phyloP scores from a whole-genome alignment of 192 early-diverging fungal genomes.

The Geranomyces michiganensis region DNA sequence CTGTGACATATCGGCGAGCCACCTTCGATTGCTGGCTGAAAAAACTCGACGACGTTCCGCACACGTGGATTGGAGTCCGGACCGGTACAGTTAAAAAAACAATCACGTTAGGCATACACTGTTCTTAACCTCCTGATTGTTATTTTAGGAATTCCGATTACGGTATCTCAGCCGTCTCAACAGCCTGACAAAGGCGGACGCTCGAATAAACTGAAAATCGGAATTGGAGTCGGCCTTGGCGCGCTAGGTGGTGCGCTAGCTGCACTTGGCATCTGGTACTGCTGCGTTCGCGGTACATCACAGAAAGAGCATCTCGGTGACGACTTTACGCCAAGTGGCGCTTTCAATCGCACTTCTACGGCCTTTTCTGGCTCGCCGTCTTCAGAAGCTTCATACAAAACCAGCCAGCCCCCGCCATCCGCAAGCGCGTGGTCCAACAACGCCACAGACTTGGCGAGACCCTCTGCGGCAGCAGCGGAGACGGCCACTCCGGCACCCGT shows the following conservation, averaged over 20 bases:
- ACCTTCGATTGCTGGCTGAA: neutral
- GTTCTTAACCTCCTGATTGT: neutral
- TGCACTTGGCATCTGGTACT: neutral
- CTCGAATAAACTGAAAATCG: neutral
- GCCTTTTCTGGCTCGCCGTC: too few species aligned
- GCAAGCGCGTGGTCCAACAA: neutral
- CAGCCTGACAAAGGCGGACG: neutral
- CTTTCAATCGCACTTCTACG: neutral
- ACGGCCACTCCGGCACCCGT: neutral
- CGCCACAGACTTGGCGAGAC: neutral
- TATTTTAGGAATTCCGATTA: neutral
- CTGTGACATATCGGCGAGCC: neutral
- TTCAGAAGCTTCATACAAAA: neutral
- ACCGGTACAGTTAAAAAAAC: neutral
- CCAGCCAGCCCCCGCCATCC: neutral
- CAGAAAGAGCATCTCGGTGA: neutral
- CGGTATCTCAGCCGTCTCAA: neutral
- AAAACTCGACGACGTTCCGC: neutral
- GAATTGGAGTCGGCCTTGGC: neutral
- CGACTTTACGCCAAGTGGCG: neutral
- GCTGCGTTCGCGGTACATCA: neutral
- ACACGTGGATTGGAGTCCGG: neutral
- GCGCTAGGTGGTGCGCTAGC: neutral
- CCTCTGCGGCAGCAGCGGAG: neutral
- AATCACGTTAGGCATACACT: neutral